phyloP scores from a whole-genome alignment of 768 basidiomycete species.

The Trametes villosa region DNA sequence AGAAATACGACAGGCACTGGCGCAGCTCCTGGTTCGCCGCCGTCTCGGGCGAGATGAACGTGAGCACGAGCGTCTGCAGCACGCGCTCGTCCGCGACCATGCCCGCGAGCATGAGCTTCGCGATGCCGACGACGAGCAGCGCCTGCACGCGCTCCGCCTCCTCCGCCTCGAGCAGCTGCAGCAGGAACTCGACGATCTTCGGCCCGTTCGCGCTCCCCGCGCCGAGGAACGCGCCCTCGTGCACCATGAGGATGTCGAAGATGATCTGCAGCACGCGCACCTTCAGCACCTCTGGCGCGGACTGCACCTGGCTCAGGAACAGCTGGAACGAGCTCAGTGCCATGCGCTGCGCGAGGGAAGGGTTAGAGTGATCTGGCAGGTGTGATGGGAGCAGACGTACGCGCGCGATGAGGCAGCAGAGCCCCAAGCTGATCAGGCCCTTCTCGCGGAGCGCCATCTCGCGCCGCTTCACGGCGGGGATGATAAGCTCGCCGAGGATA shows the following conservation, averaged over 20 bases:
- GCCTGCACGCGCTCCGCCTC: slow-evolving; percentile 71
- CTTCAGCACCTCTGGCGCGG: slow-evolving; percentile 66
- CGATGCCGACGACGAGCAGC: slow-evolving; percentile 72
- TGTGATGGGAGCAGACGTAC: slow-evolving; percentile 36
- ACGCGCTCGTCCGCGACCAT: slow-evolving; percentile 77
- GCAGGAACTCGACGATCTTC: slow-evolving; percentile 69
- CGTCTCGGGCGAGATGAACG: slow-evolving; percentile 83
- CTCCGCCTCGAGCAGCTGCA: slow-evolving; percentile 54
- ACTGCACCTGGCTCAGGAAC: slow-evolving; percentile 76
- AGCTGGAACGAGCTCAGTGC: slow-evolving; percentile 72
- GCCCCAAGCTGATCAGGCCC: slow-evolving; percentile 77
- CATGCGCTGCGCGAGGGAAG: slow-evolving; percentile 50
- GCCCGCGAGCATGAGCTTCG: slow-evolving; percentile 84
- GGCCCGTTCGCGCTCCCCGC: slow-evolving; percentile 44
- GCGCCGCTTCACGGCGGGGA: slow-evolving; percentile 89
- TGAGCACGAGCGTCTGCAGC: slow-evolving; percentile 51
- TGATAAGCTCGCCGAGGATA: slow-evolving; percentile 76
- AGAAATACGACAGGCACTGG: slow-evolving; percentile 87
- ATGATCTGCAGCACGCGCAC: slow-evolving; percentile 75
- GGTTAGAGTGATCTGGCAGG: neutral
- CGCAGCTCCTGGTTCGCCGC: slow-evolving; percentile 80
- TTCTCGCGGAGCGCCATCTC: slow-evolving; percentile 81
- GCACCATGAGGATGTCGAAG: slow-evolving; percentile 87
- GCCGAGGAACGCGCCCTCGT: slow-evolving; percentile 68
- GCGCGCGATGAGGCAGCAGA: slow-evolving; percentile 86